phyloP scores from a whole-genome alignment of 1,139 yeast species.

The Debaryomyces subglobosus region DNA sequence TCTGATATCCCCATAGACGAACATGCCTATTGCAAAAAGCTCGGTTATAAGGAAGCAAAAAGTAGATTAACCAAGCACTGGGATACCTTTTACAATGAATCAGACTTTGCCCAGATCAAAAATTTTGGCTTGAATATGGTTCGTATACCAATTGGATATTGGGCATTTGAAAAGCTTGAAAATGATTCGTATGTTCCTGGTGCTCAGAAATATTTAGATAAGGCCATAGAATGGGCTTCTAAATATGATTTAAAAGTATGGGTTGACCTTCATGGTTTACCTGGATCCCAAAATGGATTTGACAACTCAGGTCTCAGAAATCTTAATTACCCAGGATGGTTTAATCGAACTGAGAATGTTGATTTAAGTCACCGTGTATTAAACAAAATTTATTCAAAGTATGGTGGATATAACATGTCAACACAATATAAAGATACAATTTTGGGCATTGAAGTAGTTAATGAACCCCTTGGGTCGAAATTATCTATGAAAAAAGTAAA shows the following conservation, averaged over 20 bases:
- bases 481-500: conserved; percentile 41
- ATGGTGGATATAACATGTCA: conserved; percentile 38
- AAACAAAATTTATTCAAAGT: conserved; percentile 44
- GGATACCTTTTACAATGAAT: conserved; percentile 55
- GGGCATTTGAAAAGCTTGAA: conserved; percentile 57
- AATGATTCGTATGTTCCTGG: conserved; percentile 63
- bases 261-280: conserved; percentile 69
- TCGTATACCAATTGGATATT: conserved; percentile 67
- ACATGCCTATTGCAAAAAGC: conserved; percentile 49
- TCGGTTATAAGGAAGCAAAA: conserved; percentile 50
- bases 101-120: conserved; percentile 53
- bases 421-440: conserved; percentile 49
- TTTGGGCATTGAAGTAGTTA: conserved; percentile 63
- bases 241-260: conserved; percentile 54
- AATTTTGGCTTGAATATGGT: conserved; percentile 60
- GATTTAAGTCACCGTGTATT: conserved; percentile 49
- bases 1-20: conserved; percentile 58
- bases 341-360: conserved; percentile 42
- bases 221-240: conserved; percentile 59
- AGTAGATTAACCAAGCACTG: conserved; percentile 53
- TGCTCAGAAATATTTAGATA: conserved; percentile 54
- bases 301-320: conserved; percentile 66
- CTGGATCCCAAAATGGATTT: conserved; percentile 74
- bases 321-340: conserved; percentile 53
- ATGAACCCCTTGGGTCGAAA: conserved; percentile 60